phyloP scores from a whole-genome alignment of 768 basidiomycete genomes.

The Kondoa subrosea region DNA sequence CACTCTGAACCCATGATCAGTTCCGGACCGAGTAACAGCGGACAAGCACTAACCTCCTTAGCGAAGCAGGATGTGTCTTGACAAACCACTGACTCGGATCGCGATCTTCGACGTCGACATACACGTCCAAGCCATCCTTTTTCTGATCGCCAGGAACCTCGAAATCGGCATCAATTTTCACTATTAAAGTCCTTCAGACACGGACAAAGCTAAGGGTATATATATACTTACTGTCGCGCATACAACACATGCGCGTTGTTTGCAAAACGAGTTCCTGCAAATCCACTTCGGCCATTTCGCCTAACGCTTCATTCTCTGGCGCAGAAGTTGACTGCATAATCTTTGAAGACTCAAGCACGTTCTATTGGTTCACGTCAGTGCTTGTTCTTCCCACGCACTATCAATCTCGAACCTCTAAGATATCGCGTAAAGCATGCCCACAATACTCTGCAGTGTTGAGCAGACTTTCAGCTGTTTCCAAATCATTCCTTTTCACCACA shows the following conservation, averaged over 20 bases:
- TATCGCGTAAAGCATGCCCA: neutral
- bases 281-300: neutral
- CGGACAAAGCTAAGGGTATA: no score
- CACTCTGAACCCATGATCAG: neutral
- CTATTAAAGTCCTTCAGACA: no score
- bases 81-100: neutral
- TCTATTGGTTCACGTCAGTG: neutral
- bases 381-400: no score
- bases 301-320: neutral
- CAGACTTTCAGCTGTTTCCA: neutral
- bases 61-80: neutral
- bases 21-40: no score
- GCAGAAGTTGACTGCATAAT: neutral
- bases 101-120: neutral
- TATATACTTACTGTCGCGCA: neutral
- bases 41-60: neutral
- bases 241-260: neutral
- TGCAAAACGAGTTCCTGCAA: neutral
- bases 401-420: neutral
- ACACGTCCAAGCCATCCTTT: neutral
- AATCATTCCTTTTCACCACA: neutral
- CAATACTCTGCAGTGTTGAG: neutral
- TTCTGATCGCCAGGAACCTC: neutral
- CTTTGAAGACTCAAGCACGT: neutral
- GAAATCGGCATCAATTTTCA: neutral